Percentiles rank a stretch among this genome's conserved stretches.
Conservation (phyloP, 1,284 basidiomycete species). For the Rhodotorula sp. region DNA sequence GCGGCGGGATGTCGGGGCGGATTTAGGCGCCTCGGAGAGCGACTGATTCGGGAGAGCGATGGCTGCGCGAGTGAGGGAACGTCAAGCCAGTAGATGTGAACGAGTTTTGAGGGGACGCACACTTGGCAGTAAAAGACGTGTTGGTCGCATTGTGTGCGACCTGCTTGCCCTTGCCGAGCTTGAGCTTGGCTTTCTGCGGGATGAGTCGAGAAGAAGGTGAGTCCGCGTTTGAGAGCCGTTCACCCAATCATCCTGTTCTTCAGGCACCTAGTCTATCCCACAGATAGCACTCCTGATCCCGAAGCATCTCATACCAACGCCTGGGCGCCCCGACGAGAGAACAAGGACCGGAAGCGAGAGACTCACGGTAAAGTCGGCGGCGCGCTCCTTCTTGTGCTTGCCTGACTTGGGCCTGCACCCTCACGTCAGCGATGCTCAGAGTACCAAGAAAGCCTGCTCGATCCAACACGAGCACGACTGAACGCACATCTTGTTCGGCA, state of each 20-base stretch:
- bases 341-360: background rate
- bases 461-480: background rate
- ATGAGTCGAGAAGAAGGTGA: background rate
- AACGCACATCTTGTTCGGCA: no score
- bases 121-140: slow-evolving; percentile 69
- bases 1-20: slow-evolving; percentile 66
- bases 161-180: slow-evolving; percentile 92
- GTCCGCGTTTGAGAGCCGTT: no score
- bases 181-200: slow-evolving; percentile 85
- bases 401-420: slow-evolving; percentile 73
- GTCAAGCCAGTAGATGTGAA: no score
- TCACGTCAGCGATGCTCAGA: no score
- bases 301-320: background rate
- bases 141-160: slow-evolving; percentile 80
- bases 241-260: no score
- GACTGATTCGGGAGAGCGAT: slow-evolving; percentile 86
- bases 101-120: slow-evolving; percentile 14
- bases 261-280: no score
- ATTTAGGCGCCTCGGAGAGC: slow-evolving; percentile 55
- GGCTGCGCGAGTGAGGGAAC: slow-evolving; percentile 59
- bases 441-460: no score
- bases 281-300: no score
- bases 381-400: slow-evolving; percentile 81
- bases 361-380: slow-evolving; percentile 78
- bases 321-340: background rate